Base-by-base conservation (phyloP, 2,329 filamentous ascomycete species). In the Xylaria sp. region DNA sequence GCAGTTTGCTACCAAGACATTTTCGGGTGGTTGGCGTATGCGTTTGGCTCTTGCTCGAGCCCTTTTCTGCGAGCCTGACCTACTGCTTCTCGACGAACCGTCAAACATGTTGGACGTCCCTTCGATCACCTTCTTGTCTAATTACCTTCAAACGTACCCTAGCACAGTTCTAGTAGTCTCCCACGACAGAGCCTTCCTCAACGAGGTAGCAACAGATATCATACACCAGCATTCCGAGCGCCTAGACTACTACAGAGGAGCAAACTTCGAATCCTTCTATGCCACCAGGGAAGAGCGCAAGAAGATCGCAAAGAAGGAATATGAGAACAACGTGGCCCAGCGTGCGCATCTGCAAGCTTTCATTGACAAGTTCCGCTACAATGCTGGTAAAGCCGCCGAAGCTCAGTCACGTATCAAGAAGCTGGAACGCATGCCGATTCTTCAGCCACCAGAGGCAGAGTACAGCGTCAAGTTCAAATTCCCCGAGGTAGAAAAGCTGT, bases 91-190 rank as follows among this genome's bases (percentile, higher is more conserved):
- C 75, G 96, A 99, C 85, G 96, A 99, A 90, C 96, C 96, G 84
- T 98, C 95, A 65, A 98, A 98, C 90, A 98, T 98, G 95, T 94
- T 99, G 93, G 96, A 98, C 83, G 96, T 99, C 67, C 96, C 96
- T n/a, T 98, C 96, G 28, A 98, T 99, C 79, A 97, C 96, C 66
- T 99, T 98, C 89, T 88, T 99, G 80, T 92, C 95, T 57, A 95
- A 94, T 78, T 99, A 99, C 79, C 91, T 99, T 9, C 94, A 98
- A 81, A 86, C 86, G 58, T 99, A 99, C 79, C 95, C 95, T 48
- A 97, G 94, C 82, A 98, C 96, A 1, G 90, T 99, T 34, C 87
- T 99, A 15, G 95, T 99, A 63, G 96, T 99, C 73, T 97, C 94
- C 81, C 96, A 99, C 92, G 96, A 99, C 89, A 90, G 96, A 87